Evolutionary conservation across 2,329 filamentous ascomycete genomes (phyloP), one percentile per base, ranked within the genome.

Genomic region (Taxawa tesnikishii): DNA sequence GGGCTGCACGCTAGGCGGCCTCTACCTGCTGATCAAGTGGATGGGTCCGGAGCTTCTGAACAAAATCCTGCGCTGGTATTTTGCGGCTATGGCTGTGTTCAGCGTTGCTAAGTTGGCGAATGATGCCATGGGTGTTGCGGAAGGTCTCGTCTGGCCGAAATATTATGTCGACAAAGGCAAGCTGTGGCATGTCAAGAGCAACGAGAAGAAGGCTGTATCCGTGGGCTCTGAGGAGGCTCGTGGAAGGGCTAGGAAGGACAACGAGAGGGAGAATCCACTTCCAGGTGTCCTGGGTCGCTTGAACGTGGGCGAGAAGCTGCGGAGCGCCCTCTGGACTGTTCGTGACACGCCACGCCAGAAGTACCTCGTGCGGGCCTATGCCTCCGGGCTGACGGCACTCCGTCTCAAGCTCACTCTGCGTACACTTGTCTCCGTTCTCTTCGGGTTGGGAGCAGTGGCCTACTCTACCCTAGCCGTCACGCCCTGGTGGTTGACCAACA

Each of bases 1-100:
- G 5, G 83, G 76, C 2, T 48, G 65, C 7, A 74, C 79, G 1
- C 70, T 96, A 6, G 68, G 75, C 26, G 75, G 75, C 4, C 65
- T 96, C 9, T 96, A 96, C 61, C 78, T 87, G 46, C 65, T 94
- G 38, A 84, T 96, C 50, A 84, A 92, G 53, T 90, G 79, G 70
- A 71, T 94, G 34, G 83, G 94, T 47, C 78, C 85, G 1, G 67
- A 75, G 8, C 62, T 92, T 14, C 59, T 96, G 47, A 94, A 88
- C 61, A 82, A 79, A 55, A 70, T 92, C 24, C 62, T 96, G 14
- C 78, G 82, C 24, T 75, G 70, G 48, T 94, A 96, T 62, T 87
- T 94, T 58, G 82, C 81, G 3, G 55, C 73, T 36, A 75, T 88
- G 50, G 83, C 83, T 0, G 57, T 92, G n/a, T 77, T 81, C 39